Conservation (phyloP, 306 rosid species). For the Rosa persica region DNA sequence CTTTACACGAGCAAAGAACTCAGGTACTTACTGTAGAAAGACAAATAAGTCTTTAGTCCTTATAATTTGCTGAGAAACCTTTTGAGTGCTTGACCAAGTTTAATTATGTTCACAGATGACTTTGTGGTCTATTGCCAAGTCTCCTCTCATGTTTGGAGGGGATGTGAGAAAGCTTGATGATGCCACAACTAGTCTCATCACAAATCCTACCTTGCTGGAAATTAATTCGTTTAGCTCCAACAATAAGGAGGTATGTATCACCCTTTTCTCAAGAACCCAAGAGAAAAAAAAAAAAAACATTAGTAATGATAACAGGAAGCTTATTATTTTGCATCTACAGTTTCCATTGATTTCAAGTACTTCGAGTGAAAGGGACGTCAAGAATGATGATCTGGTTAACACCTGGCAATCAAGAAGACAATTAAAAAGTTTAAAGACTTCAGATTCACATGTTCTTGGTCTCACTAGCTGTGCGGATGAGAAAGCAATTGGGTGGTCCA, state of each 20-base stretch:
- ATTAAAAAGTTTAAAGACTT: constrained; percentile 30
- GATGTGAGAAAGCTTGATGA: constrained; percentile 72
- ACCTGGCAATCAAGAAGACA: constrained; percentile 35
- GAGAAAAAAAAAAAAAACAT: neutral
- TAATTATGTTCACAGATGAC: constrained; percentile 59
- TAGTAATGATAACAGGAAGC: constrained; percentile 12
- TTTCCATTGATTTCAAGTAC: constrained; percentile 46
- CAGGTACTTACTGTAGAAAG: constrained; percentile 52
- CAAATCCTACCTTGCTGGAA: constrained; percentile 73
- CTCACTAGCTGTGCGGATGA: constrained; percentile 60
- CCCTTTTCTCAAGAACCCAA: constrained; percentile 5
- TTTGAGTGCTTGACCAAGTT: neutral
- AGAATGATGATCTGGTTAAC: constrained; percentile 23
- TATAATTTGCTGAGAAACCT: constrained; percentile 8
- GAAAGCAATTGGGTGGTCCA: constrained; percentile 75
- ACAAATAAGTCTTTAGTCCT: constrained; percentile 7
- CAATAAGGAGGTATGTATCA: constrained; percentile 72
- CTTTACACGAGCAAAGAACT: constrained; percentile 64
- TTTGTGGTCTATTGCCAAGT: constrained; percentile 87
- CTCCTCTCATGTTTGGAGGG: constrained; percentile 98
- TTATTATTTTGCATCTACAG: constrained; percentile 46
- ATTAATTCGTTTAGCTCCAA: constrained; percentile 70
- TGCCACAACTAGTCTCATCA: constrained; percentile 47
- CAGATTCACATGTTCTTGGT: constrained; percentile 41
- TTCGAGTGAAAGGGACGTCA: constrained; percentile 21